Conservation (phyloP, 2,329 filamentous ascomycete genomes). For the Verticillium alfalfae region DNA sequence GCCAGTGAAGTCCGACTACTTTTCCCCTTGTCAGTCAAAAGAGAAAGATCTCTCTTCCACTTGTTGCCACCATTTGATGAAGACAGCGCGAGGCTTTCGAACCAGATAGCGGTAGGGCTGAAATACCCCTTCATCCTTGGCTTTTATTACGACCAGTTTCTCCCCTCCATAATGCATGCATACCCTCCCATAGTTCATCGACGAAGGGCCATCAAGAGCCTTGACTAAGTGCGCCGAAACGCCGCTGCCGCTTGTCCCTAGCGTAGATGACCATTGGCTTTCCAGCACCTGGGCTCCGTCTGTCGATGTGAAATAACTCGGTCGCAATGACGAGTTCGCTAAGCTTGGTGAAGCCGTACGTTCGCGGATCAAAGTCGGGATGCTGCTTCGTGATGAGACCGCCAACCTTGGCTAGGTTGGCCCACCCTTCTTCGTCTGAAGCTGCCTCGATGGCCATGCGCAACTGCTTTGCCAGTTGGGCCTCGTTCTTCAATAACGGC, state of each 20-base stretch:
- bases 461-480: neutral
- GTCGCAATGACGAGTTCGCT: neutral
- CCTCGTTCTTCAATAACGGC: neutral
- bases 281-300: neutral
- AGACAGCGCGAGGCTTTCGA: no score
- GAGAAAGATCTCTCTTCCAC: no score
- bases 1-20: no score
- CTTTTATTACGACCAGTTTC: no score
- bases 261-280: constrained; percentile 1
- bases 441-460: constrained; percentile 12
- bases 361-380: constrained; percentile 23
- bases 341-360: constrained; percentile 16
- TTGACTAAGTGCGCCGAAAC: neutral
- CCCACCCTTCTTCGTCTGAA: constrained; percentile 20
- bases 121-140: no score
- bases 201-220: no score
- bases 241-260: neutral
- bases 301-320: neutral
- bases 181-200: no score
- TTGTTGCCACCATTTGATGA: no score
- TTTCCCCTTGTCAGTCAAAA: no score
- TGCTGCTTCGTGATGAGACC: constrained; percentile 15
- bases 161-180: no score
- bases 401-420: constrained; percentile 19
- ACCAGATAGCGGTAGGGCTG: no score